Percentiles rank a stretch among this genome's conserved stretches.
Conservation (phyloP, 1,284 basidiomycete genomes). For the Rhizoctonia solani region DNA sequence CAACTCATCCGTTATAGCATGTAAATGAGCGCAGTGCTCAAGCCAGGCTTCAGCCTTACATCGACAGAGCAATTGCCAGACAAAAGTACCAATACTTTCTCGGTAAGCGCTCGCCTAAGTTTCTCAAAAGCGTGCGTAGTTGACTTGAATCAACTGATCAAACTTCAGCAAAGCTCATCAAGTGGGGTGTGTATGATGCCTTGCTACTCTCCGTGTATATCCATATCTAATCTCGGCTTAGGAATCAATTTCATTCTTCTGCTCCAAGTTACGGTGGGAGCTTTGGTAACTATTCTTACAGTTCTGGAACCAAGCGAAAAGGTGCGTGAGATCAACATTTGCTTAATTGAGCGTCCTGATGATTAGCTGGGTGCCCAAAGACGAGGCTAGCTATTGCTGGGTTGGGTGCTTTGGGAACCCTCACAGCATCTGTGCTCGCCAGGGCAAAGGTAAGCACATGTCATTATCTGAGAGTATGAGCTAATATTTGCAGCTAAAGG, state of each 20-base stretch:
- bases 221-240: not conserved
- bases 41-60: constrained; percentile 23
- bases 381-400: constrained; percentile 6
- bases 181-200: not conserved
- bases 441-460: constrained; percentile 16
- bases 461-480: not conserved
- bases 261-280: constrained; percentile 17
- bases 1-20: too few relatives aligned
- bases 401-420: constrained; percentile 11
- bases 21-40: constrained; percentile 16
- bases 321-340: not conserved
- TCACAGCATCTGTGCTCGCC: constrained; percentile 15
- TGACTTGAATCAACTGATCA: too few relatives aligned
- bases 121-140: too few relatives aligned
- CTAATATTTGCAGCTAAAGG: constrained; percentile 30
- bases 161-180: constrained; percentile 25
- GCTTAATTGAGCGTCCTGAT: too few relatives aligned
- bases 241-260: constrained; percentile 29
- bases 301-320: constrained; percentile 8
- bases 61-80: constrained; percentile 16
- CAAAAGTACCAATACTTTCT: constrained; percentile 28
- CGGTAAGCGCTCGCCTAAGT: too few relatives aligned
- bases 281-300: constrained; percentile 6
- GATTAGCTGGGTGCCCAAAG: too few relatives aligned
- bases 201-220: not conserved